Evolutionary conservation across 495 filamentous ascomycete genomes (phyloP), one percentile per base, ranked within the genome.

Genomic region (Aspergillus sparsus): DNA sequence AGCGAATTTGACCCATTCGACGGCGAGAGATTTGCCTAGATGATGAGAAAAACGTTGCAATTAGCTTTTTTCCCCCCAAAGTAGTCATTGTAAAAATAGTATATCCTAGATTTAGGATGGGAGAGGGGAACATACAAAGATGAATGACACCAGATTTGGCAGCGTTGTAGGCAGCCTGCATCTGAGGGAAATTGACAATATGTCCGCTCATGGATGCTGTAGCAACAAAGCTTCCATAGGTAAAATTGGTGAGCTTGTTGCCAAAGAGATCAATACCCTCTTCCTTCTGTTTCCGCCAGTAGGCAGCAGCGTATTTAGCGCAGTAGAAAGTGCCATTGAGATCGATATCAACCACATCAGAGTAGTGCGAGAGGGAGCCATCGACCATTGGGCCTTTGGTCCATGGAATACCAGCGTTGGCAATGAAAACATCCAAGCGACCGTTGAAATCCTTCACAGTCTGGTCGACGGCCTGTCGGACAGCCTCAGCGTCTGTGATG

Each of bases 1-100:
- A 9, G 92, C 92, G 67, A 91, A 96, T 32, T 85, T 86, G 18
- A 89, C 83, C 91, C 91, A 96, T 71, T 96, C 92, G 31, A 96
- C 83, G 2, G 92, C 90, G 11, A 97, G 80, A 16, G 87, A 89
- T 70, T 82, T 85, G 74, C 84, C 84, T 83, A 54, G 21, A n/a
- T 21, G 39, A 65, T 61, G 61, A 36, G 7, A 18, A 55, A 10
- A 51, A 10, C 21, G 49, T 13, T 13, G 16, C 12, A 18, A n/a
- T 7, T 21, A 27, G 21, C 3, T 27, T 1, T 27, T 1, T 1
- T 27, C 3, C 21, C 21, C 21, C 21, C 8, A 47, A 10, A 46
- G 18, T 1, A 47, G 16, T 47, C 16, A 18, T 47, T 21, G 13
- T 10, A 18, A 21, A 7, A 4, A 13, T 42, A 12, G 5, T 2